Conservation (phyloP, 306 rosid species). For the Glycine soja region DNA sequence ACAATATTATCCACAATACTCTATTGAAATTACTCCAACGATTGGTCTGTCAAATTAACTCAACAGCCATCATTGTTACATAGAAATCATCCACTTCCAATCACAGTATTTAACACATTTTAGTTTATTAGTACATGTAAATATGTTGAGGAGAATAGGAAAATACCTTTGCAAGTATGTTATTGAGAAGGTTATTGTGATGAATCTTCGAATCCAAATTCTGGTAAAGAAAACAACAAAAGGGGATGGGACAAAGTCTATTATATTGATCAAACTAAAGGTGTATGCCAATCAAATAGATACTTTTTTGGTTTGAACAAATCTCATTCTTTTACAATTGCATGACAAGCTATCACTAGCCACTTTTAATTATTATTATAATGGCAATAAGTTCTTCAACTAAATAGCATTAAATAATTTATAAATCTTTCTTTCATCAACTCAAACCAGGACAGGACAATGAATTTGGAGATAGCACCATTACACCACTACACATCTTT, state of each 20-base stretch:
- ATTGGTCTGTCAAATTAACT: constrained; percentile 24
- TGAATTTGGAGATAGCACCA: background rate
- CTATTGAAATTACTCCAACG: background rate
- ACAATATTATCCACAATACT: constrained; percentile 9
- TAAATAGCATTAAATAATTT: background rate
- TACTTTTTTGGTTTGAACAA: constrained; percentile 61
- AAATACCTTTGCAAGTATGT: constrained; percentile 88
- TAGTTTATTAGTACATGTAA: background rate
- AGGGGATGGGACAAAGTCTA: constrained; percentile 31
- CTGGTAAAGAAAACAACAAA: constrained; percentile 51
- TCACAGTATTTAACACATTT: constrained; percentile 24
- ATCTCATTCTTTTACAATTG: constrained; percentile 12
- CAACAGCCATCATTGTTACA: background rate
- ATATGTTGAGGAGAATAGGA: constrained; percentile 8
- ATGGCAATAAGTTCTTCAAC: background rate
- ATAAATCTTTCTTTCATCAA: background rate
- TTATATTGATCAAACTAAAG: constrained; percentile 17
- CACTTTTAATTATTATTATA: background rate
- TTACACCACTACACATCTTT: background rate
- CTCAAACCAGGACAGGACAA: background rate
- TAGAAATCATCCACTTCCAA: constrained; percentile 23
- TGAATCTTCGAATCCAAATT: constrained; percentile 96
- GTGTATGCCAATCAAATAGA: constrained; percentile 32
- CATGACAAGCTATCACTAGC: constrained; percentile 7
- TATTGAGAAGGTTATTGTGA: constrained; percentile 90